Evolutionary conservation across 2,329 filamentous ascomycete genomes (phyloP), one percentile per base, ranked within the genome.

Genomic region (Colletotrichum sp.): DNA sequence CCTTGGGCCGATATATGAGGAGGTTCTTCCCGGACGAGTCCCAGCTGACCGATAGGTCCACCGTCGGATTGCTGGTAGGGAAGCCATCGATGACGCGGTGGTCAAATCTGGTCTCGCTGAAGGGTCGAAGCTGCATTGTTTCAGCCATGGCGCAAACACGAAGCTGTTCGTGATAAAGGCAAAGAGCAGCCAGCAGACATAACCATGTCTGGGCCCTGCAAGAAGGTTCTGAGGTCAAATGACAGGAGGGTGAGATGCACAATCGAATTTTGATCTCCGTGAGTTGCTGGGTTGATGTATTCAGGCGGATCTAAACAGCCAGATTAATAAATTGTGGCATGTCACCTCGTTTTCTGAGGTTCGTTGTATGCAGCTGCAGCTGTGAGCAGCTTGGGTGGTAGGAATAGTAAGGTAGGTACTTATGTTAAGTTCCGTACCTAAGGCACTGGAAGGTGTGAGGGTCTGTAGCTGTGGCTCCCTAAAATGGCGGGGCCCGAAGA

Each of bases 51-150:
- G 94, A 89, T 61, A 98, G 89, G 84, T 98, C 95, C 87, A 98
- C 94, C 10, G 93, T 94, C 18, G 96, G 95, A 84, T 95, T 98
- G 84, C 94, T 95, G 30, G 93, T 89, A 39, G 96, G 88, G 66
- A 94, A 89, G 62, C 88, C 86, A 43, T 88, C 85, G 48, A 90
- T 88, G 27, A 92, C 88, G 28, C 88, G 88, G 61, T 88, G 85
- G 66, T 90, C 87, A 76, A 93, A 88, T 78, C 87, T 86, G 78
- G 91, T 92, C 81, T 93, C 89, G 84, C 90, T 90, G 77, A 90
- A 83, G 61, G 89, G 86, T 77, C 86, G 78, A 76, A 92, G 86
- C 77, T 84, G 77, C 75, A 80, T 79, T 66, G 77, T 74, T 77
- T 81, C 79, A 75, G 81, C 75, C 76, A 80, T 80, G 43, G 52